These are phyloP conservation scores for Dioszegia crocea DNA, from an alignment of 768 basidiomycete species.

Conservation along the genomic window DNA sequence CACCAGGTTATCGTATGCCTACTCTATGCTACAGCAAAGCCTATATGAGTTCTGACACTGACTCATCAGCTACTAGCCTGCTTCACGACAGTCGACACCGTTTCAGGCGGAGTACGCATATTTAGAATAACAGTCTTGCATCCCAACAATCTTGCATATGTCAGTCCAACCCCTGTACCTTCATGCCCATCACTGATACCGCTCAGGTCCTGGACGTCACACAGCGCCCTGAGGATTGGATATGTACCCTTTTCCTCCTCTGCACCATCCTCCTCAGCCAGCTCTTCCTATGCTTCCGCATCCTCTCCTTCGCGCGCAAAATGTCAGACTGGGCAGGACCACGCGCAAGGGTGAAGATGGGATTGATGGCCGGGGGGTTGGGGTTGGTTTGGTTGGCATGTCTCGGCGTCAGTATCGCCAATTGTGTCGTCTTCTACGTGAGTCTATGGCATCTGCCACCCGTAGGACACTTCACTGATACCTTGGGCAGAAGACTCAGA, in stretches of 20 bases:
- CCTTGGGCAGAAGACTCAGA: neutral
- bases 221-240: conserved; percentile 5
- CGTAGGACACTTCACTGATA: neutral
- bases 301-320: neutral
- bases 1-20: neutral
- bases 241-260: conserved; percentile 2
- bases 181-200: neutral
- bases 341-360: neutral
- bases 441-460: neutral
- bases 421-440: conserved; percentile 3
- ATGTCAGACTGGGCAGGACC: conserved; percentile 8
- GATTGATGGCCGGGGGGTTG: neutral
- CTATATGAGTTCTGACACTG: too few relatives aligned
- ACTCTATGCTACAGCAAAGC: too few relatives aligned
- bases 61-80: neutral
- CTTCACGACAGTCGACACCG: conserved; percentile 3
- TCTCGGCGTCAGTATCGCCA: neutral
- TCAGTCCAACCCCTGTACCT: neutral
- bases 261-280: conserved; percentile 1
- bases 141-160: conserved; percentile 1
- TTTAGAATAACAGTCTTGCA: conserved; percentile 4
- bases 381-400: neutral
- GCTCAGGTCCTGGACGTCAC: neutral
- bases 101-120: neutral
- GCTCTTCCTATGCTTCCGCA: conserved; percentile 3